Evolutionary conservation across 2,329 filamentous ascomycete genomes (phyloP).

Genomic region (Sporothrix pseudoabietina): DNA sequence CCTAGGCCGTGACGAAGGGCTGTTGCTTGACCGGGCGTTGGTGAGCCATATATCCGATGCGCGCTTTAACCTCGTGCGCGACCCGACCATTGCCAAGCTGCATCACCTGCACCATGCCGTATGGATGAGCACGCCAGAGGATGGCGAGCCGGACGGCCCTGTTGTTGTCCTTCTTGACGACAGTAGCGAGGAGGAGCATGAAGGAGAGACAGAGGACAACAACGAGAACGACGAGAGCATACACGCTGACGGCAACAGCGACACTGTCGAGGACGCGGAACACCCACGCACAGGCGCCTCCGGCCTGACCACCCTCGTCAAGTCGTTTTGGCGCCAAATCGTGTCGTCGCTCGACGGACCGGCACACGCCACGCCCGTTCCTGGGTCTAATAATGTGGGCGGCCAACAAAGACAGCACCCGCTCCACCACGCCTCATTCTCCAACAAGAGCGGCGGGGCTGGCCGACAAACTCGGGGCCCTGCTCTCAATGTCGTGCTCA

Average conservation of each 20-base stretch:
- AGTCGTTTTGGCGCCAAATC: slow-evolving; percentile 50
- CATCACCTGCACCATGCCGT: slow-evolving; percentile 63
- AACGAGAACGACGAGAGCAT: background rate
- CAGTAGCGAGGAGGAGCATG: slow-evolving; percentile 33
- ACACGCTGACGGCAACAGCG: background rate
- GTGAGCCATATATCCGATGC: slow-evolving; percentile 78
- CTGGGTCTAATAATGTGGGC: background rate
- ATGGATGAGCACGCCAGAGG: slow-evolving; percentile 54
- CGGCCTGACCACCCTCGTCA: slow-evolving; percentile 49
- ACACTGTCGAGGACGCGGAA: background rate
- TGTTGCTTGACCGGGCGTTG: slow-evolving; percentile 76
- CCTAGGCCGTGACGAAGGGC: slow-evolving; percentile 83
- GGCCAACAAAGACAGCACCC: background rate
- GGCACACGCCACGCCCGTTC: slow-evolving; percentile 32
- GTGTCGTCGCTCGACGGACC: slow-evolving; percentile 48
- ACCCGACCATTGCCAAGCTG: slow-evolving; percentile 52
- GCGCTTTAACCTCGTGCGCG: slow-evolving; percentile 77
- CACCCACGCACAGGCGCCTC: background rate
- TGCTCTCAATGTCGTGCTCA: slow-evolving; percentile 42
- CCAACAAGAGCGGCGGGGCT: slow-evolving; percentile 11
- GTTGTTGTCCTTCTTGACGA: slow-evolving; percentile 27
- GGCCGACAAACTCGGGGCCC: background rate
- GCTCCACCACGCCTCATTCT: background rate
- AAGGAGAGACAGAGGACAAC: slow-evolving; percentile 32
- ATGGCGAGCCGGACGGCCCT: slow-evolving; percentile 22